Evolutionary conservation across 2,329 filamentous ascomycete genomes (phyloP).

Genomic region (Sclerotinia spermophila): DNA sequence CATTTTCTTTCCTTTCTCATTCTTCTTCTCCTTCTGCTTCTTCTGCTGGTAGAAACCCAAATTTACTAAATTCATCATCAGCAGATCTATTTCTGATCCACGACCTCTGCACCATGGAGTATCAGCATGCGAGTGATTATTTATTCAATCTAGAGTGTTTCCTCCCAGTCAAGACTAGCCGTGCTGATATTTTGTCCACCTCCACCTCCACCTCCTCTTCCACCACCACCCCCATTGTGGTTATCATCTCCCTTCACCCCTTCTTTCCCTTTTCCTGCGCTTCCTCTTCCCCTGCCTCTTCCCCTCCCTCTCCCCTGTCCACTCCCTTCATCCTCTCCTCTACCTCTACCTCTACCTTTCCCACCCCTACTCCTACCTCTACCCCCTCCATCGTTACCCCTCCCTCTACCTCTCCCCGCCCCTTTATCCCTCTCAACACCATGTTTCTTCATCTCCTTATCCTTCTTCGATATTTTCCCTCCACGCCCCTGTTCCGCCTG

Average conservation of each 20-base stretch:
- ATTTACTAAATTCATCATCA: neutral
- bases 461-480: neutral
- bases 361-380: no score
- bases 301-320: neutral
- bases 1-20: no score
- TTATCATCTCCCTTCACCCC: neutral
- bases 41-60: neutral
- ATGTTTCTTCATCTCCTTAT: neutral
- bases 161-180: neutral
- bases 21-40: neutral
- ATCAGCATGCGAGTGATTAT: neutral
- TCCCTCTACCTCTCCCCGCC: neutral
- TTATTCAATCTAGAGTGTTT: neutral
- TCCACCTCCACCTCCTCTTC: no score
- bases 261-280: neutral
- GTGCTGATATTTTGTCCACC: no score
- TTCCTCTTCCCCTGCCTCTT: neutral
- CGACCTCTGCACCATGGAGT: neutral
- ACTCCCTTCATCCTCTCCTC: neutral
- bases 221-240: no score
- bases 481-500: neutral
- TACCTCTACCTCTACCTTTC: neutral
- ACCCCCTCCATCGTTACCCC: neutral
- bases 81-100: neutral
- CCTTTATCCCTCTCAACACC: neutral